Conservation (phyloP, 208 protist species). For the Entamoeba dispar region DNA sequence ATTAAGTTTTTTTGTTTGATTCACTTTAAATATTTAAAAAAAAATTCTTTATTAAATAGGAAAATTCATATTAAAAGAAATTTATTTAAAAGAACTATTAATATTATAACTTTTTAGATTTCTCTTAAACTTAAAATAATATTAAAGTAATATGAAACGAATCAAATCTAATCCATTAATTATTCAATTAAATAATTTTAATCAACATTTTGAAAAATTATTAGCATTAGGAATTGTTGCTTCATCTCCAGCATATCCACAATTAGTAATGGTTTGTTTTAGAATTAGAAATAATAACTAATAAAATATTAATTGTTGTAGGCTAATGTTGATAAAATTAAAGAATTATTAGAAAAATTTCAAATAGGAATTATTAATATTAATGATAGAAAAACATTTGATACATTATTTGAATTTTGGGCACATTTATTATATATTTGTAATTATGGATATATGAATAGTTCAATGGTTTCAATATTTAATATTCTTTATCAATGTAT, state of each 20-base stretch:
- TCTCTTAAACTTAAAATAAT: no score
- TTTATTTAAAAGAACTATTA: no score
- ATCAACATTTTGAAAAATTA: background rate
- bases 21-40: no score
- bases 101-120: no score
- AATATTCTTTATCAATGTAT: background rate
- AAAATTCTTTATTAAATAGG: no score
- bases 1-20: no score
- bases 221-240: background rate
- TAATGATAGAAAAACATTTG: background rate
- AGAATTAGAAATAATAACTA: background rate
- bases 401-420: background rate
- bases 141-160: no score
- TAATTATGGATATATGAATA: background rate
- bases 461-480: background rate
- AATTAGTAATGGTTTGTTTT: background rate
- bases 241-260: background rate
- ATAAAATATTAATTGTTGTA: background rate
- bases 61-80: no score
- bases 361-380: background rate
- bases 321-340: background rate
- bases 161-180: no score
- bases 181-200: background rate
- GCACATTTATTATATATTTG: background rate
- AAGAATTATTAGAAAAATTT: background rate